A percentile compares a stretch with the other conserved stretches of the same genome.
Evolutionary conservation across 768 basidiomycete species (phyloP).

Genomic region (Xerocomellus amylosporus): DNA sequence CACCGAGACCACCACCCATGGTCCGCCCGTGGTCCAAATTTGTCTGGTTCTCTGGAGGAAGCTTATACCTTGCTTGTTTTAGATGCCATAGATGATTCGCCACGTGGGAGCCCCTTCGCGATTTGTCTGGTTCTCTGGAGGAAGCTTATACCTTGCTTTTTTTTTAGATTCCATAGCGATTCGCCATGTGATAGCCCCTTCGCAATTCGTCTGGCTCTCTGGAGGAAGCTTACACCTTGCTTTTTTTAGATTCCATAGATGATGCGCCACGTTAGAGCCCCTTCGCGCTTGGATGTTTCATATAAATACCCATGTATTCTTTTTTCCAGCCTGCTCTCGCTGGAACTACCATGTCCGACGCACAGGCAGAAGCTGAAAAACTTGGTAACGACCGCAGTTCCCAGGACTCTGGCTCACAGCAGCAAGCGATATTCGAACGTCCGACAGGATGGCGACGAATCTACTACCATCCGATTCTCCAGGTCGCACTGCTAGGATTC

Average conservation of each 20-base stretch:
- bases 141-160: too few species aligned
- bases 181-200: too few species aligned
- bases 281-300: background rate
- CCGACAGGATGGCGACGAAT: slow-evolving; percentile 51
- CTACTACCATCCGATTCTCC: slow-evolving; percentile 49
- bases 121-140: too few species aligned
- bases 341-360: slow-evolving; percentile 20
- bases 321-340: background rate
- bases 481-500: slow-evolving; percentile 58
- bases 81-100: too few species aligned
- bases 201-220: too few species aligned
- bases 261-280: background rate
- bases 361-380: slow-evolving; percentile 18
- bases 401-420: slow-evolving; percentile 20
- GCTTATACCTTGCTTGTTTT: too few species aligned
- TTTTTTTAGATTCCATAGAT: background rate
- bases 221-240: background rate
- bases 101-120: too few species aligned
- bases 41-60: too few species aligned
- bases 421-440: slow-evolving; percentile 38
- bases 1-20: background rate
- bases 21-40: background rate
- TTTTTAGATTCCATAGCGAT: background rate
- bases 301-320: slow-evolving; percentile 1
- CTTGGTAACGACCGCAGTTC: slow-evolving; percentile 12